Conservation (phyloP, 2,329 filamentous ascomycete genomes). For the Juglanconis oblonga region DNA sequence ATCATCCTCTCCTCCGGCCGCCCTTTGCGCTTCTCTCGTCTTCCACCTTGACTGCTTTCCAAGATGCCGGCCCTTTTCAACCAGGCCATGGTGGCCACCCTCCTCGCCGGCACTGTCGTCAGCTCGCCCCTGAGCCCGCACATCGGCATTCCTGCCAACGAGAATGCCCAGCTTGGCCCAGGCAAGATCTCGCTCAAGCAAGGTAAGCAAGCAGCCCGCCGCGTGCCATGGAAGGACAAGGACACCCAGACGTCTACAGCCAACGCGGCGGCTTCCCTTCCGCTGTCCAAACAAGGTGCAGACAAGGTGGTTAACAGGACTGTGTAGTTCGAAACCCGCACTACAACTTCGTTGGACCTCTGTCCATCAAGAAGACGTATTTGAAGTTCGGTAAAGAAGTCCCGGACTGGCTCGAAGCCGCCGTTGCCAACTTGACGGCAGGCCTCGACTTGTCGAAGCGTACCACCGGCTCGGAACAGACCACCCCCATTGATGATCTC, state of each 20-base stretch:
- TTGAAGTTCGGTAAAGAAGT: slow-evolving; percentile 20
- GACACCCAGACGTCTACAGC: too few relatives aligned
- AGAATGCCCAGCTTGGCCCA: not conserved
- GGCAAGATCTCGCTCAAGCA: slow-evolving; percentile 15
- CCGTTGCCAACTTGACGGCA: slow-evolving; percentile 8
- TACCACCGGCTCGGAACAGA: slow-evolving; percentile 17
- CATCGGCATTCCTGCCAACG: slow-evolving; percentile 7
- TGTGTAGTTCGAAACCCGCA: slow-evolving; percentile 17
- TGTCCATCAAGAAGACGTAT: slow-evolving; percentile 22
- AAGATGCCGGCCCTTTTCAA: slow-evolving; percentile 7
- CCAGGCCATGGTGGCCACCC: slow-evolving; percentile 6
- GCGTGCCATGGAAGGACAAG: too few relatives aligned
- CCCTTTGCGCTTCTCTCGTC: not conserved
- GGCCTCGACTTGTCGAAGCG: slow-evolving; percentile 4
- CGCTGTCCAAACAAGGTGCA: not conserved
- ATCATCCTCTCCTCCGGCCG: not conserved
- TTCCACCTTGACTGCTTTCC: not conserved
- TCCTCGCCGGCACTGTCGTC: slow-evolving; percentile 9
- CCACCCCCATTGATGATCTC: slow-evolving; percentile 20
- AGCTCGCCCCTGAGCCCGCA: slow-evolving; percentile 5
- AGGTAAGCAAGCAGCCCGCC: not conserved
- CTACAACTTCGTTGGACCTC: slow-evolving; percentile 16
- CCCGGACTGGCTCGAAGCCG: slow-evolving; percentile 16
- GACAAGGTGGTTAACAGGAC: not conserved
- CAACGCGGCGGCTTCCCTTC: not conserved